A percentile compares a stretch with the other conserved stretches of the same genome.
Evolutionary conservation across 2,329 filamentous ascomycete genomes (phyloP).

Genomic region (Penicillium brevicompactum): DNA sequence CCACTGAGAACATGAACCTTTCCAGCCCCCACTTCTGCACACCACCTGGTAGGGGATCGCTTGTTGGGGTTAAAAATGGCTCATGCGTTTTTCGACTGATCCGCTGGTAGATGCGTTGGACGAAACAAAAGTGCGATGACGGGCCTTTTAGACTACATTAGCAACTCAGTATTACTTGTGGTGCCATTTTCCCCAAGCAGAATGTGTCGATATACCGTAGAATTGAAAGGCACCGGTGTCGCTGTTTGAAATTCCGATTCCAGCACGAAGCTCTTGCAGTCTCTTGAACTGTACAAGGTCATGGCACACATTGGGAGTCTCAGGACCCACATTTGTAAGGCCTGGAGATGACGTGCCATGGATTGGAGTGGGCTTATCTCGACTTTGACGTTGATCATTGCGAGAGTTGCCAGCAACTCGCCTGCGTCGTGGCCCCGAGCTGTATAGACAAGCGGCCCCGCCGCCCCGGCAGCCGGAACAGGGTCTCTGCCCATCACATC

Average conservation of each 20-base stretch:
- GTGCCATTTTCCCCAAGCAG: background rate
- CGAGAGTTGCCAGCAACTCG: background rate
- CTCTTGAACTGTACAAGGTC: background rate
- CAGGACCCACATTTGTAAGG: background rate
- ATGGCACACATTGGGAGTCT: too few relatives aligned
- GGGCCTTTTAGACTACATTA: conserved; percentile 4
- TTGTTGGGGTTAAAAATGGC: background rate
- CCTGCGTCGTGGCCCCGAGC: too few relatives aligned
- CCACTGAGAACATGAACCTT: background rate
- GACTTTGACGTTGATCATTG: background rate
- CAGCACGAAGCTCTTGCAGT: conserved; percentile 16
- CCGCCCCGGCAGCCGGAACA: background rate
- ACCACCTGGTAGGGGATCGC: background rate
- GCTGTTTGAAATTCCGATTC: conserved; percentile 15
- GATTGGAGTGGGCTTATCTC: background rate
- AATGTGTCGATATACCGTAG: conserved; percentile 5
- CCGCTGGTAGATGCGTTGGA: conserved; percentile 18
- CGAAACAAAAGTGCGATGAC: conserved; percentile 17
- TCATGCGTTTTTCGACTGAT: conserved; percentile 5
- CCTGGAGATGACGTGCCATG: background rate
- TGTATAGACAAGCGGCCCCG: background rate
- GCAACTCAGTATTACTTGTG: background rate
- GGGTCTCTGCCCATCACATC: background rate
- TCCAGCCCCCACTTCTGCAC: background rate
- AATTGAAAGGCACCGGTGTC: conserved; percentile 18